phyloP scores from a whole-genome alignment of 148 eudicot species.

The Heliamphora exappendiculata region DNA sequence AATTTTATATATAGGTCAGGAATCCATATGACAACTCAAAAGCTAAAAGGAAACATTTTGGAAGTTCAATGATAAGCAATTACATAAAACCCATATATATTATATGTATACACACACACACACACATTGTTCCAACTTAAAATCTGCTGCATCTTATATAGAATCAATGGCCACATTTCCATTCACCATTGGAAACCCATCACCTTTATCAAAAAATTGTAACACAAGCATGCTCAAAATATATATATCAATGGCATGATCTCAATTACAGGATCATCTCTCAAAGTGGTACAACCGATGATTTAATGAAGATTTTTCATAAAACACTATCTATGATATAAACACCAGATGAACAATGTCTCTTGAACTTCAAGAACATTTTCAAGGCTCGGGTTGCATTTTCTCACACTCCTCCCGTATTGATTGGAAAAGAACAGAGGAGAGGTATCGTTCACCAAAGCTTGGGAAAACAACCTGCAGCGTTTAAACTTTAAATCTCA shows the following conservation, averaged over 20 bases:
- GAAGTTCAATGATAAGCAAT: neutral
- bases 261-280: conserved; percentile 2
- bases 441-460: conserved; percentile 31
- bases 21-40: neutral
- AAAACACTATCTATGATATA: neutral
- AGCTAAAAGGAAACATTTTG: neutral
- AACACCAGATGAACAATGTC: neutral
- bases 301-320: neutral
- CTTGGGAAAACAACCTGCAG: conserved; percentile 31
- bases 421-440: conserved; percentile 30
- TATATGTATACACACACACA: too few relatives aligned
- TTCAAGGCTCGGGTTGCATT: conserved; percentile 30
- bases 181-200: neutral
- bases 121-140: neutral
- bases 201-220: neutral
- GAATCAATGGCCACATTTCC: neutral
- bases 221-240: neutral
- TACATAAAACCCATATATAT: too few relatives aligned
- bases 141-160: neutral
- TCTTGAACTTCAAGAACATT: neutral
- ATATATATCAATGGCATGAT: neutral
- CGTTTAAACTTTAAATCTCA: neutral
- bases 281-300: neutral
- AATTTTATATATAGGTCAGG: neutral
- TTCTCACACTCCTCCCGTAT: conserved; percentile 38